Evolutionary conservation across 2,329 filamentous ascomycete species (phyloP), one percentile per base, ranked within the genome.

Genomic region (Sporothrix sp.): DNA sequence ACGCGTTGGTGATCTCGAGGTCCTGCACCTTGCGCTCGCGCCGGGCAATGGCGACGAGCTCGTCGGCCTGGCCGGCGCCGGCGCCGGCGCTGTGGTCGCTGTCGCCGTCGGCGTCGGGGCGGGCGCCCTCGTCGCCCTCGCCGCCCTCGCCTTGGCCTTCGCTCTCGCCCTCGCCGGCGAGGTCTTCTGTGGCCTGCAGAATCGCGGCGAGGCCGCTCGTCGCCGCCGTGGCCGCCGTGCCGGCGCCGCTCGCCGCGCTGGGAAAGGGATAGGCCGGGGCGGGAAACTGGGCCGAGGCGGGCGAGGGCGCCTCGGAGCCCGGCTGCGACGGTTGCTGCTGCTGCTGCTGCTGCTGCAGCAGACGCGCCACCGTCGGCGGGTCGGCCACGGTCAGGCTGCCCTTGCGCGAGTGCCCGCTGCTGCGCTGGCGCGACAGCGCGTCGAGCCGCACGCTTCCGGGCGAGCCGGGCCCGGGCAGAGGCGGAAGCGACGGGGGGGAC

Each of bases 11-110:
- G 56, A 98, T 98, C 64, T 98, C 88, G 6, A 98, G 72, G 64
- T 98, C 93, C 58, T 97, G 79, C 1, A 98, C 90, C 69, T 97
- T 98, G 54, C 93, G 81, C 66, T 97, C 93, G 32, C 88, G 79
- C 27, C 93, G 80, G 13, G 93, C 93, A 63, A 88, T 93, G n/a
- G 85, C 79, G 10, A 93, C 88, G 7, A 88, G 73, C 54, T 94
- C 89, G 55, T 80, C 85, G 54, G 85, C 71, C 7, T 80, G 74
- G 50, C 43, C 14, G 32, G 18, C 42, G 28, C 28, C 36, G 8
- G 45, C 14, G 35, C 20, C 23, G 3, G n/a, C 25, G 16, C 20
- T 39, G 33, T n/a, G 11, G 32, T 37, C 9, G 10, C 28, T n/a
- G 28, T 43, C 53, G 18, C 61, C 64, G 16, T 64, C 65, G 9